Conservation (phyloP, 2,329 filamentous ascomycete species). For the Aspergillus ochraceoroseus region DNA sequence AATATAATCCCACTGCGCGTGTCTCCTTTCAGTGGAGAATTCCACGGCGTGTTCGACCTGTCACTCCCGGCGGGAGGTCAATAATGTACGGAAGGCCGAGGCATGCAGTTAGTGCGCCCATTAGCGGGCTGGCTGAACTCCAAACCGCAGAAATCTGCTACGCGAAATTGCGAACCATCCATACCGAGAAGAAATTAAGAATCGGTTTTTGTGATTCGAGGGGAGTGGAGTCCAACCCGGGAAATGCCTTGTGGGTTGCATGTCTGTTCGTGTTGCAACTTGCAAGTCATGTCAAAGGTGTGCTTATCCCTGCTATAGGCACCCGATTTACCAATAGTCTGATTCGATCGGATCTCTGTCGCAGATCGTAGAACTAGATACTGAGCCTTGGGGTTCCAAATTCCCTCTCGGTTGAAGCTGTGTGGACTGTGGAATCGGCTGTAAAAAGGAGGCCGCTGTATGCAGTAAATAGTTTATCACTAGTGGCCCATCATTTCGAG, state of each 20-base stretch:
- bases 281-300: no score
- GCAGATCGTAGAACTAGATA: background rate
- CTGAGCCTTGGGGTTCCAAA: background rate
- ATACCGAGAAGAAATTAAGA: no score
- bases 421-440: slow-evolving; percentile 8
- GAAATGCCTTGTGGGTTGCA: background rate
- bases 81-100: slow-evolving; percentile 9
- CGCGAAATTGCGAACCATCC: no score
- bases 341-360: background rate
- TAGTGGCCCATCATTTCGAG: slow-evolving; percentile 11
- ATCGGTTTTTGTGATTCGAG: no score
- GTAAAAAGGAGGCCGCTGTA: slow-evolving; percentile 3
- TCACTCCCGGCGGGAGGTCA: slow-evolving; percentile 20
- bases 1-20: slow-evolving; percentile 7
- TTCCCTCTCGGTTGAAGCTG: slow-evolving; percentile 8
- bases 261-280: background rate
- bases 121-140: slow-evolving; percentile 10
- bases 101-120: slow-evolving; percentile 15
- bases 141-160: background rate
- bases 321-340: background rate
- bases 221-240: background rate
- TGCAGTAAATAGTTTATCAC: slow-evolving; percentile 15
- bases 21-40: background rate
- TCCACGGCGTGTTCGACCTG: slow-evolving; percentile 26
- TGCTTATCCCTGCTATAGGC: background rate